Percentiles rank a stretch among this genome's conserved stretches.
Conservation (phyloP, 2,329 filamentous ascomycete genomes). For the Aspergillus fructus region DNA sequence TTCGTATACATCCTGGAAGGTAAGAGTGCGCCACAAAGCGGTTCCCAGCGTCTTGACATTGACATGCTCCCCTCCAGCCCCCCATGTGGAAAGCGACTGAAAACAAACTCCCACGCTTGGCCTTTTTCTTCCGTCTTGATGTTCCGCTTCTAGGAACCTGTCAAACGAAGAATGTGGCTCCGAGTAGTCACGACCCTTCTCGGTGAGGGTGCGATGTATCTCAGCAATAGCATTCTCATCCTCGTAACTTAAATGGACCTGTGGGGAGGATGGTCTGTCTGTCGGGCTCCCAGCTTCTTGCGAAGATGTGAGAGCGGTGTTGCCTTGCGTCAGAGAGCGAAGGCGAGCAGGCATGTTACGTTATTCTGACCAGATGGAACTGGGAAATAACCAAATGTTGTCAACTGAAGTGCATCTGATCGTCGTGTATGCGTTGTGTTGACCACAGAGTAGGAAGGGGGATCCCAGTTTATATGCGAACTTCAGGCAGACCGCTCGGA, state of each 20-base stretch:
- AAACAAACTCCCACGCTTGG: conserved; percentile 74
- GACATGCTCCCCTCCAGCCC: conserved; percentile 60
- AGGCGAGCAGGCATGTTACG: conserved; percentile 29
- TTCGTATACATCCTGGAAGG: conserved; percentile 66
- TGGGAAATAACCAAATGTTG: not conserved
- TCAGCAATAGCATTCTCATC: conserved; percentile 32
- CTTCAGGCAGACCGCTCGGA: not conserved
- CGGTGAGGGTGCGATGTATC: conserved; percentile 32
- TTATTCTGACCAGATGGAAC: not conserved
- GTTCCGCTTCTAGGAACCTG: conserved; percentile 67
- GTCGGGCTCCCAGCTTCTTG: conserved; percentile 16
- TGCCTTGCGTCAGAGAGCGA: conserved; percentile 22
- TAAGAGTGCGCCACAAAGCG: conserved; percentile 72
- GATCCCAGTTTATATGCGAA: not conserved
- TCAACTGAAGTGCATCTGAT: not conserved
- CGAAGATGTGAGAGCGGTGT: conserved; percentile 19
- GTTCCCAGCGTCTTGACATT: conserved; percentile 68
- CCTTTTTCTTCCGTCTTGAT: conserved; percentile 61
- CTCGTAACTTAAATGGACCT: conserved; percentile 28
- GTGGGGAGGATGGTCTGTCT: conserved; percentile 17
- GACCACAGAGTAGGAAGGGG: not conserved
- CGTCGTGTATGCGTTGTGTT: not conserved
- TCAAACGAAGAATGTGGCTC: conserved; percentile 62
- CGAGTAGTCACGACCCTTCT: conserved; percentile 22
- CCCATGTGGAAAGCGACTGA: conserved; percentile 70